These are phyloP conservation scores for Pseudogymnoascus sp. DNA, from an alignment of 2,329 filamentous ascomycete species.

Conservation along the genomic window DNA sequence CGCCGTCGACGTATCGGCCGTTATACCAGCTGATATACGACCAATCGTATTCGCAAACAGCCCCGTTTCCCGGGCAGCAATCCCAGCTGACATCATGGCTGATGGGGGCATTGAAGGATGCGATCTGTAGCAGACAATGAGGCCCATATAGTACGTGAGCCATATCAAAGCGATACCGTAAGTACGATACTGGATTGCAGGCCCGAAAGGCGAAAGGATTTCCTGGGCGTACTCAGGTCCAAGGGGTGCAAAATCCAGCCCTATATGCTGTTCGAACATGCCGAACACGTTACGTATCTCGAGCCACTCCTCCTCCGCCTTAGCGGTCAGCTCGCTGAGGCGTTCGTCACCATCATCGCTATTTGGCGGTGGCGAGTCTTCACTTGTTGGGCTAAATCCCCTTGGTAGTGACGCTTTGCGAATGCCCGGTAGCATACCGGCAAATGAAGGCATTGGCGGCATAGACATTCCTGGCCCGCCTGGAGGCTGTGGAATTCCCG, in stretches of 20 bases:
- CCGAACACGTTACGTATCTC: constrained; percentile 65
- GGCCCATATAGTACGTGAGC: constrained; percentile 78
- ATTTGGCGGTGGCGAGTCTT: constrained; percentile 17
- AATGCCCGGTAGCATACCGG: constrained; percentile 26
- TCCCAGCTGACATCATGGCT: constrained; percentile 76
- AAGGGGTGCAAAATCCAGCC: constrained; percentile 69
- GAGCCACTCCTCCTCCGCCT: constrained; percentile 59
- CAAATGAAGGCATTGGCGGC: constrained; percentile 24
- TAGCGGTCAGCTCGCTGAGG: constrained; percentile 20
- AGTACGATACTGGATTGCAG: constrained; percentile 71
- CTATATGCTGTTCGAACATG: constrained; percentile 57
- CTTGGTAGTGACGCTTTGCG: constrained; percentile 23
- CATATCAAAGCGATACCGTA: constrained; percentile 83
- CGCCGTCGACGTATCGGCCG: constrained; percentile 37
- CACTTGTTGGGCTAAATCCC: constrained; percentile 21
- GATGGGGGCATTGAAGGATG: constrained; percentile 89
- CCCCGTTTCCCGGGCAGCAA: constrained; percentile 66
- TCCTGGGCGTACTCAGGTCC: constrained; percentile 56
- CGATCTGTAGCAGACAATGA: constrained; percentile 72
- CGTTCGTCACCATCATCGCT: constrained; percentile 21
- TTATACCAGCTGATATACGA: constrained; percentile 67
- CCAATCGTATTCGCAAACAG: constrained; percentile 68
- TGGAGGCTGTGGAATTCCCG: neutral
- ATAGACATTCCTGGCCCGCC: constrained; percentile 12
- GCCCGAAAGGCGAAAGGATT: constrained; percentile 71